Percentiles rank a stretch among this genome's conserved stretches.
Conservation (phyloP, 2,329 filamentous ascomycete genomes). For the Cytospora mali region DNA sequence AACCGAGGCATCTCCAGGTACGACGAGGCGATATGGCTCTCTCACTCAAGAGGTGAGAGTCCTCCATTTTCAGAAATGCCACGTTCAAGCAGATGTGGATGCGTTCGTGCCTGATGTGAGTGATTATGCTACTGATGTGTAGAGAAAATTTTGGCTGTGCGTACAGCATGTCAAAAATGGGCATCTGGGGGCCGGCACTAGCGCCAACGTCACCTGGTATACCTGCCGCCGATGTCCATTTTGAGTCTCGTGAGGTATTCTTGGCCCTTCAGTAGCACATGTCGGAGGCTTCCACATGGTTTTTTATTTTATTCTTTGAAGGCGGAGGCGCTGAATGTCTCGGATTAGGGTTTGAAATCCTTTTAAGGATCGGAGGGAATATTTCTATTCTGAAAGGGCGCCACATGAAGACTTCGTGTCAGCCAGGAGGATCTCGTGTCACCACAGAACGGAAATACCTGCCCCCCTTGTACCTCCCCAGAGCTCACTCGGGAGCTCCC, state of each 20-base stretch:
- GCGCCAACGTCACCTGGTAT: background rate
- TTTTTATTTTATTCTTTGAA: background rate
- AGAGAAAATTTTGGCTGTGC: background rate
- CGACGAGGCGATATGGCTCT: background rate
- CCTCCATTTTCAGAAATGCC: too few species aligned
- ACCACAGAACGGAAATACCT: background rate
- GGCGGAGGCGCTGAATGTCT: background rate
- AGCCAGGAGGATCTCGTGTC: background rate
- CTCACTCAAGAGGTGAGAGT: too few species aligned
- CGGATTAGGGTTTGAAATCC: background rate
- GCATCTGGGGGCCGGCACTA: background rate
- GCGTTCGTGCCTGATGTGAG: background rate
- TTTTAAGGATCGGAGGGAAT: background rate
- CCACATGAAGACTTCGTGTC: background rate
- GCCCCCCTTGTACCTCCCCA: background rate
- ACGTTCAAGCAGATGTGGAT: background rate
- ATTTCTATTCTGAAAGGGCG: background rate
- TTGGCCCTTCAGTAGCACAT: background rate
- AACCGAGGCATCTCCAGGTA: background rate
- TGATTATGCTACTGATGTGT: background rate
- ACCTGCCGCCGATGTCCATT: background rate
- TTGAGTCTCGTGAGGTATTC: background rate
- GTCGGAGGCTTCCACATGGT: background rate
- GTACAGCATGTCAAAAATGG: background rate
- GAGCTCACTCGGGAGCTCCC: constrained; percentile 6